Base-by-base conservation (phyloP, 805 yeast genomes). In the Saccharomyces paradoxus region DNA sequence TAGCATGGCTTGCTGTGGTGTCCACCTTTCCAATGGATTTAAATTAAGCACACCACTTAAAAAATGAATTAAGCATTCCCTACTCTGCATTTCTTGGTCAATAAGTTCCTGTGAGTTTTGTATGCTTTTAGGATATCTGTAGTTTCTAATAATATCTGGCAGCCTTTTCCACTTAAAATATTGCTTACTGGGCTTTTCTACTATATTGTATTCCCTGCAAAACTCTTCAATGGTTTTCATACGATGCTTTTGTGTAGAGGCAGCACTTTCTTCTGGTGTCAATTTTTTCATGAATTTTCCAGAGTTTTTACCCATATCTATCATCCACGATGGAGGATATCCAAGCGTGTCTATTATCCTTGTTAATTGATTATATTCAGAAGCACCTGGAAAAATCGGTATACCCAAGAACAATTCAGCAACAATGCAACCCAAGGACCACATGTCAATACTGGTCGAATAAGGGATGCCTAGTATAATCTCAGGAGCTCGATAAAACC, bases 401-500 rank as follows among this genome's bases (percentile, higher is more conserved):
- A 92, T 76, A 0, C 99, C 99, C 51, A 92, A 71, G 61, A 87
- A 91, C 50, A 92, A 73, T 69, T 94, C 99, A 1, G 94, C 95
- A 32, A 89, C 81, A 51, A 94, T 89, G 67, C 97, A 87, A 0
- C 96, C 99, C 48, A 91, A 74, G 0, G 98, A 92, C 99, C 99
- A 94, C 83, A 92, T 89, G 68, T 92, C 99, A 52, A 94, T 92
- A 6, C 96, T 83, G 9, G 96, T 82, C 0, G 96, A 87, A 66
- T 94, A 92, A 4, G 96, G 96, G 48, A 92, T 75, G 0, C 99
- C 98, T 22, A 92, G 72, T 2, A 94, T 81, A 22, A 92, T 96
- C 69, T 92, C 99, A 0, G 99, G 99, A 1, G 96, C 87, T 58
- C 99, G 78, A 72, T 92, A 92, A 65, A 91, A 91, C 56, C 98